Percentiles rank a stretch among this genome's conserved stretches.
phyloP scores from a whole-genome alignment of 257 asterid species.

The Solanum infundibuliforme region DNA sequence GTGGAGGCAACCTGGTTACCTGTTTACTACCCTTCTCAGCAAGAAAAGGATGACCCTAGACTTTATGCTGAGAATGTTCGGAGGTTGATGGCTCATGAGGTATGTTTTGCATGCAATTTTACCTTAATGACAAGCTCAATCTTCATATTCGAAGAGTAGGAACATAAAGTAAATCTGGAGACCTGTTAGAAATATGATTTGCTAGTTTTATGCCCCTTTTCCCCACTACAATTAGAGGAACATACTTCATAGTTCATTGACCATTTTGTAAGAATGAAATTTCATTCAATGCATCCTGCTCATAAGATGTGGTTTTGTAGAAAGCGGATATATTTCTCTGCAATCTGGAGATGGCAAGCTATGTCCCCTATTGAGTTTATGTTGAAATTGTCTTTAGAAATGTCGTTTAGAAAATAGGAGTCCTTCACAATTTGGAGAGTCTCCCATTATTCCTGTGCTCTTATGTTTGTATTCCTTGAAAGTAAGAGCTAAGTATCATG shows the following conservation, averaged over 20 bases:
- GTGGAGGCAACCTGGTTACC: conserved; percentile 70
- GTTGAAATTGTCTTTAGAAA: background rate
- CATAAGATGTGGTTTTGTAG: background rate
- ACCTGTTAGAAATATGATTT: background rate
- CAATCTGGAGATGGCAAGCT: background rate
- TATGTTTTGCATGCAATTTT: conserved; percentile 15
- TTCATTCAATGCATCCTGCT: background rate
- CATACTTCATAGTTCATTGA: background rate
- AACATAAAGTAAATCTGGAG: background rate
- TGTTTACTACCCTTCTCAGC: conserved; percentile 72
- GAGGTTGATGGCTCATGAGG: conserved; percentile 86
- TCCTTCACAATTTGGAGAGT: background rate
- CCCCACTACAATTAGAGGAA: background rate
- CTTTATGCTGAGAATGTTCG: conserved; percentile 84
- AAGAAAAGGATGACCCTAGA: conserved; percentile 77
- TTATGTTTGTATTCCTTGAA: background rate
- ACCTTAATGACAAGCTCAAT: background rate
- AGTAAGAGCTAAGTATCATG: background rate
- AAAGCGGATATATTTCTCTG: background rate
- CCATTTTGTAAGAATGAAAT: background rate
- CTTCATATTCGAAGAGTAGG: background rate
- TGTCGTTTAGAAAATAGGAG: background rate
- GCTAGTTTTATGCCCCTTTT: background rate
- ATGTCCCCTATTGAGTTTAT: background rate
- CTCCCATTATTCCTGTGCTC: background rate